Conservation (phyloP, 495 filamentous ascomycete genomes). For the Aspergillus sclerotiicarbonarius region DNA sequence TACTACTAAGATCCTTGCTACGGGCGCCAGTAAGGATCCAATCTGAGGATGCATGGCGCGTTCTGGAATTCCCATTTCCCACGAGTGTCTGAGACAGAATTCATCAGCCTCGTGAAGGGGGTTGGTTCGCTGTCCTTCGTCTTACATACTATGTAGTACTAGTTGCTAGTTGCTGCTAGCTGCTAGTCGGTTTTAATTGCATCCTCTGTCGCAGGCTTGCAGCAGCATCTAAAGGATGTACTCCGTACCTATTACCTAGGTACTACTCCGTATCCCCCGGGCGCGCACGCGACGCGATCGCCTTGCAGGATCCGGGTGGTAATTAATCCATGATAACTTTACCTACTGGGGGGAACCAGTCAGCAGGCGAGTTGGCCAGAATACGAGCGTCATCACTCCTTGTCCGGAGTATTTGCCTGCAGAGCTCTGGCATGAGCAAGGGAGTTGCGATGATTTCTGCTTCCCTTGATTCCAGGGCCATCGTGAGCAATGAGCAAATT, state of each 20-base stretch:
- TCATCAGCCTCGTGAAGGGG: slow-evolving; percentile 3
- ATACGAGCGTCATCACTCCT: not conserved
- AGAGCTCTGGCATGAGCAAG: slow-evolving; percentile 13
- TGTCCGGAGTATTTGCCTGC: not conserved
- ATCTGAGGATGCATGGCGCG: not conserved
- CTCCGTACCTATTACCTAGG: not conserved
- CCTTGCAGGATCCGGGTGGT: not conserved
- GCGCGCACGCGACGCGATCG: slow-evolving; percentile 22
- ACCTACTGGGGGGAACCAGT: not conserved
- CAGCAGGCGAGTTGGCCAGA: not conserved
- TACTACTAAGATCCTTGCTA: not conserved
- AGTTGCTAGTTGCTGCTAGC: too few species aligned
- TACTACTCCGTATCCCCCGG: not conserved
- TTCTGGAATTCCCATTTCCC: slow-evolving; percentile 1
- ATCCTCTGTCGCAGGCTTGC: not conserved
- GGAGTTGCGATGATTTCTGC: not conserved
- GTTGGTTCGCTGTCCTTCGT: not conserved
- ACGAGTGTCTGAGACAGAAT: slow-evolving; percentile 8
- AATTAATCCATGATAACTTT: not conserved
- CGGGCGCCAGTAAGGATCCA: not conserved
- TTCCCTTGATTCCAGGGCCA: not conserved
- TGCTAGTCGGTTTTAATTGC: not conserved
- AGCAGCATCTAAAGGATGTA: not conserved
- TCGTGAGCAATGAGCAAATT: too few species aligned
- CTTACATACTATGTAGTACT: too few species aligned